Base-by-base conservation (phyloP, 192 early-diverging fungal species). In the Backusella mclennaniae region DNA sequence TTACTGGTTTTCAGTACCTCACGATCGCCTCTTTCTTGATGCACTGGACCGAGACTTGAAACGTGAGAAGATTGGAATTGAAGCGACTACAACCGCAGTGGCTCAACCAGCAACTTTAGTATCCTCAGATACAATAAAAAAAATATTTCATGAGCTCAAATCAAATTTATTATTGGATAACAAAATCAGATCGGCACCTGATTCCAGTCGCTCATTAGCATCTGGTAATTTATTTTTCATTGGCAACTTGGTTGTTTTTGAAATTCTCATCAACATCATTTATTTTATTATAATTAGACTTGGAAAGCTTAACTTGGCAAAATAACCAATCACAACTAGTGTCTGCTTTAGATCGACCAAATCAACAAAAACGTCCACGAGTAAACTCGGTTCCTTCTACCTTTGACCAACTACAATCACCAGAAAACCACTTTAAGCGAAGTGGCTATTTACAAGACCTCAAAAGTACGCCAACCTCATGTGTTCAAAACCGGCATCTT, bases 21-120 rank as follows among this genome's bases (percentile, higher is more conserved):
- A 97, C 80, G 97, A 99, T 79, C 80, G 93, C 39, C 90, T 99
- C 41, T 99, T 99, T 80, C 87, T 94, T 53, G 97, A 99, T 82
- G 97, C 97, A 2, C 88, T 98, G 59, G 96, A 99, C 83, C 90
- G 97, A 38, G 96, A 99, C 80, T 84, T 98, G 15, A 99, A 98
- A 87, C 90, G 96, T 31, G 97, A 98, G 83, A 90, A 95, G 6
- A 89, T 92, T 74, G 93, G 93, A 2, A 83, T 92, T 7, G 93
- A 95, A 71, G 89, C 96, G 1, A 96, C 96, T 1, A 97, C 95
- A 0, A 80, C 84, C 11, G 85, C 93, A 56, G 82, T 90, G 59
- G 79, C 91, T 75, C 84, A 93, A 81, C 92, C 88, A 12, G 87
- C 93, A 15, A 84, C 89, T 19, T 89, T 90, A 0, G 82, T 89